A percentile compares a stretch with the other conserved stretches of the same genome.
Evolutionary conservation across 768 basidiomycete species (phyloP).

Genomic region (Boletellus sp.): DNA sequence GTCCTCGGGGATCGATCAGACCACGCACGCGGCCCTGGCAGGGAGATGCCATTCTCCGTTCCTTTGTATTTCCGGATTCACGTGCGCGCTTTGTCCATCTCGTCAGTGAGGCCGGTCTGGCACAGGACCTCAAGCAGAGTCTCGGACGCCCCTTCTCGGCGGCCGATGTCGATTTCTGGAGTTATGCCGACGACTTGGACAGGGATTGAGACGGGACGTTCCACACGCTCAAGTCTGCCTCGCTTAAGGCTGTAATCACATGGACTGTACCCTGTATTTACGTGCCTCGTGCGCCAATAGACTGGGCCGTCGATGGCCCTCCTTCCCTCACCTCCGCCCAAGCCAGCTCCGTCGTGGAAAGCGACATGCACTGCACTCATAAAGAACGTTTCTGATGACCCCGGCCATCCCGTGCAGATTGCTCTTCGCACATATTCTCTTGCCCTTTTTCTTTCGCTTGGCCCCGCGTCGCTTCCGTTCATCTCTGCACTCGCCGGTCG

Average conservation of each 20-base stretch:
- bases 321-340: neutral
- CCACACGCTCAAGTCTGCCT: too few species aligned
- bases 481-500: conserved; percentile 33
- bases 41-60: conserved; percentile 53
- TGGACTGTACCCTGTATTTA: neutral
- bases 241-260: neutral
- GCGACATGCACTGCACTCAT: neutral
- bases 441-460: conserved; percentile 61
- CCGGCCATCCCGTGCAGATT: conserved; percentile 52
- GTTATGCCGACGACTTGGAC: conserved; percentile 40
- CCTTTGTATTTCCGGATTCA: conserved; percentile 75
- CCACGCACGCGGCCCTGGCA: conserved; percentile 28
- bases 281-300: too few species aligned
- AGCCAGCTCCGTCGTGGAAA: neutral
- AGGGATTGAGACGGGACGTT: neutral
- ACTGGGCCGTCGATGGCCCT: conserved; percentile 6
- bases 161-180: conserved; percentile 63
- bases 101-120: conserved; percentile 44
- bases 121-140: conserved; percentile 25
- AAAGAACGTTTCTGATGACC: conserved; percentile 28
- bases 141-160: conserved; percentile 29
- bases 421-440: conserved; percentile 67
- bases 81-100: conserved; percentile 62
- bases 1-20: conserved; percentile 8
- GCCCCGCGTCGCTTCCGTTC: conserved; percentile 59